Percentiles rank a stretch among this genome's conserved stretches.
phyloP scores from a whole-genome alignment of 139 green algal species.

The Tetradesmus lagerheimii region DNA sequence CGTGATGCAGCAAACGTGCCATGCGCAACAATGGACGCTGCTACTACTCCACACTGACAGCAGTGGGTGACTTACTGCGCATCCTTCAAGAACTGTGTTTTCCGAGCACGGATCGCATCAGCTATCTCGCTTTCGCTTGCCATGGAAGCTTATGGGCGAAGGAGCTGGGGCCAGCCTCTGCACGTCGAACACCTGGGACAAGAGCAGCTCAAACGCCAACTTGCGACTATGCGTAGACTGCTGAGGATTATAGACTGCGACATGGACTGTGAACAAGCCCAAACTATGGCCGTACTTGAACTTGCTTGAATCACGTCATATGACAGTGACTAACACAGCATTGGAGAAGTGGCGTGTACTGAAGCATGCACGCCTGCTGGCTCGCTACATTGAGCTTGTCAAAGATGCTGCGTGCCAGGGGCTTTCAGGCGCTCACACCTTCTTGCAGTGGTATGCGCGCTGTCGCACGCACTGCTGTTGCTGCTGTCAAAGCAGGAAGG shows the following conservation, averaged over 20 bases:
- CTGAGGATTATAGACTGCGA: too few species aligned
- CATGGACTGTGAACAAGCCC: neutral
- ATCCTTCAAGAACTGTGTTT: neutral
- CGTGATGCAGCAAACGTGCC: neutral
- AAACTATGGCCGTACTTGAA: neutral
- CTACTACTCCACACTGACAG: neutral
- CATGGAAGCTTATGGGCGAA: neutral
- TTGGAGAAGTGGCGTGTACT: neutral
- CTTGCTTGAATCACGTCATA: neutral
- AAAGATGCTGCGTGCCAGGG: neutral
- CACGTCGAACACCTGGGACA: neutral
- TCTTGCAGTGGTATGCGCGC: neutral
- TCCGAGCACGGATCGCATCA: neutral
- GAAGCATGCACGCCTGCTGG: neutral
- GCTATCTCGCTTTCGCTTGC: neutral
- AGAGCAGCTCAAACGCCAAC: neutral
- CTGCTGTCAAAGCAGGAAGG: neutral
- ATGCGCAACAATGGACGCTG: neutral
- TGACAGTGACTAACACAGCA: neutral
- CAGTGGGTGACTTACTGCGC: neutral
- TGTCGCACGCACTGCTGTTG: neutral
- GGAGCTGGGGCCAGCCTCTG: neutral
- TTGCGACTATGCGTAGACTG: too few species aligned
- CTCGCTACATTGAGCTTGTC: neutral
- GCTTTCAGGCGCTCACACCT: neutral